phyloP scores from a whole-genome alignment of 306 rosid species.

The Ziziphus jujuba region DNA sequence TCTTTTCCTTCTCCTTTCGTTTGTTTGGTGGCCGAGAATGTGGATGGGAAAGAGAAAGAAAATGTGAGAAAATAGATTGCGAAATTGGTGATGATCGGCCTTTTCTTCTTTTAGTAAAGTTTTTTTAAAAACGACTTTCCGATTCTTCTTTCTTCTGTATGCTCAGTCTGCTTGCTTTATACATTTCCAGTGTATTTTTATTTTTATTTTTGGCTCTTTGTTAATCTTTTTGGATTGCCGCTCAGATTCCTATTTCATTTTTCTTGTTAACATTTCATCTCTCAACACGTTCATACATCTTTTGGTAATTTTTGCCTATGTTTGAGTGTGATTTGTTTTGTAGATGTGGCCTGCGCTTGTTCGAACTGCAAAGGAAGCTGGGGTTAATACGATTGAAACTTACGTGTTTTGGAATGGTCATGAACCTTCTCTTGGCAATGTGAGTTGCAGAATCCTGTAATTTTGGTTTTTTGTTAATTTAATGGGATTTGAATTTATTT shows the following conservation, averaged over 20 bases:
- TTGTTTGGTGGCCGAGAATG: conserved; percentile 1
- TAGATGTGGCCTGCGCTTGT: conserved; percentile 95
- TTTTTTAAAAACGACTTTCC: too few species aligned
- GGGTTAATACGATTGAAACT: conserved; percentile 79
- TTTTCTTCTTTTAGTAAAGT: neutral
- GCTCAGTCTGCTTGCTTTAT: too few species aligned
- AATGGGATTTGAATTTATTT: neutral
- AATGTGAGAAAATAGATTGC: neutral
- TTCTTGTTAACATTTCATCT: neutral
- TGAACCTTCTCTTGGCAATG: conserved; percentile 85
- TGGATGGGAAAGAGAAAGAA: neutral
- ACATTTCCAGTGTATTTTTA: too few species aligned
- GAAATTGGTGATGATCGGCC: neutral
- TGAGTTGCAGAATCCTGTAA: conserved; percentile 27
- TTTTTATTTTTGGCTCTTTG: too few species aligned
- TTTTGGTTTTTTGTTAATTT: neutral
- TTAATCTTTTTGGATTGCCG: too few species aligned
- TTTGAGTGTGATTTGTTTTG: conserved; percentile 22
- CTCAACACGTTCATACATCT: neutral
- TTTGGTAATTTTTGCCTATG: neutral
- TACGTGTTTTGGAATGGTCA: conserved; percentile 98
- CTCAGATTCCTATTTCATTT: neutral
- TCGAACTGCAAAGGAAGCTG: conserved; percentile 88
- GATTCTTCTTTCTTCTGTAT: too few species aligned
- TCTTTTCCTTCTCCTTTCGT: neutral